Evolutionary conservation across 345 rosid species (phyloP).

Genomic region (Ceriops zippeliana): DNA sequence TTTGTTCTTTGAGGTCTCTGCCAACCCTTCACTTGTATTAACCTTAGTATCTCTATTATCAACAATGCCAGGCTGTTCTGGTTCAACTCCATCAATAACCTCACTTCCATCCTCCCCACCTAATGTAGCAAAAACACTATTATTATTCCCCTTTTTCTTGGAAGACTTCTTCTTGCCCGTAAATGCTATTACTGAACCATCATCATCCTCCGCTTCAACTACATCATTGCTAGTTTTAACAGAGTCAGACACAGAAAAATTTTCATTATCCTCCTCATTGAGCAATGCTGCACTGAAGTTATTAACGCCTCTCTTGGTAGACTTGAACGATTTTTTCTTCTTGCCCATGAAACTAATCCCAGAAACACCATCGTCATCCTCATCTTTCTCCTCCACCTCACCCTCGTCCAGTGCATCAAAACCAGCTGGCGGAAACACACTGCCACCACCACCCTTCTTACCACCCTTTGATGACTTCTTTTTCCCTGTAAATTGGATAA

Average conservation of each 20-base stretch:
- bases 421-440: slow-evolving; percentile 20
- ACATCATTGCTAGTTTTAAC: slow-evolving; percentile 23
- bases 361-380: slow-evolving; percentile 33
- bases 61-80: slow-evolving; percentile 6
- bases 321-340: slow-evolving; percentile 75
- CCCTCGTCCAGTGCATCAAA: slow-evolving; percentile 36
- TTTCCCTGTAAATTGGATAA: slow-evolving; percentile 41
- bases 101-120: slow-evolving; percentile 33
- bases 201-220: slow-evolving; percentile 33
- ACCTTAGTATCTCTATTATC: slow-evolving; percentile 30
- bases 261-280: slow-evolving; percentile 49
- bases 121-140: slow-evolving; percentile 30
- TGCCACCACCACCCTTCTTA: slow-evolving; percentile 26
- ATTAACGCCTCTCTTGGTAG: slow-evolving; percentile 51
- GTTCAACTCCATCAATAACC: slow-evolving; percentile 24
- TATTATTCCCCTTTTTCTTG: slow-evolving; percentile 51
- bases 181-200: slow-evolving; percentile 34
- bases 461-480: slow-evolving; percentile 47
- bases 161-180: slow-evolving; percentile 74
- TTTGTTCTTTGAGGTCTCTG: slow-evolving; percentile 68
- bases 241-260: slow-evolving; percentile 31
- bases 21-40: slow-evolving; percentile 44
- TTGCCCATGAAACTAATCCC: slow-evolving; percentile 55
- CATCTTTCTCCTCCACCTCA: slow-evolving; percentile 29
- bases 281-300: slow-evolving; percentile 51